Conservation (phyloP, 2,329 filamentous ascomycete species). For the Chrysoporthe cubensis region DNA sequence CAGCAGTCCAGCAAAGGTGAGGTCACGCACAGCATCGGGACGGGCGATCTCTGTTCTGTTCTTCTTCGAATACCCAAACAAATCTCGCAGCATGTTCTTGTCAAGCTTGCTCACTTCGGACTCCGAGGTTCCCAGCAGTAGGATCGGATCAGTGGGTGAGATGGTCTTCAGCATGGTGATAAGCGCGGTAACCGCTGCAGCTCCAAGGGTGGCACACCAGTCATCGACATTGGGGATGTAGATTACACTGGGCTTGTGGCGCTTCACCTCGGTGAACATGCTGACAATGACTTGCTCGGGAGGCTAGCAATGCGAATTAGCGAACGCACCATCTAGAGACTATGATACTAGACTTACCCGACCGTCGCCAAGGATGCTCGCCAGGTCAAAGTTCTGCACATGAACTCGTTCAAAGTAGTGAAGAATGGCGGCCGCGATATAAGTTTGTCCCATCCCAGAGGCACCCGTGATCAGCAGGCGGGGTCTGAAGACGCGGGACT, state of each 20-base stretch:
- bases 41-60: conserved; percentile 73
- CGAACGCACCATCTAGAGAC: conserved; percentile 4
- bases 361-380: conserved; percentile 83
- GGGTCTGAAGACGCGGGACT: conserved; percentile 84
- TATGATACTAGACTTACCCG: conserved; percentile 55
- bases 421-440: conserved; percentile 81
- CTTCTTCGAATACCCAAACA: conserved; percentile 84
- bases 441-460: conserved; percentile 91
- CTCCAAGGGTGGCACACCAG: conserved; percentile 72
- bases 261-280: conserved; percentile 87
- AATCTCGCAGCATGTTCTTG: conserved; percentile 67
- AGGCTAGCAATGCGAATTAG: conserved; percentile 50
- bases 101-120: conserved; percentile 65
- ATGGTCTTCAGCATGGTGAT: conserved; percentile 79
- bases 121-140: conserved; percentile 86
- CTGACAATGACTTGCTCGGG: conserved; percentile 88
- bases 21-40: conserved; percentile 63
- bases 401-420: conserved; percentile 93
- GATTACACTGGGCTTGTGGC: conserved; percentile 94
- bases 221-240: conserved; percentile 89
- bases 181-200: conserved; percentile 79
- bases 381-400: conserved; percentile 91
- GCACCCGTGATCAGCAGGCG: conserved; percentile 81
- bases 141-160: conserved; percentile 85
- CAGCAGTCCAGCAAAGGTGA: neutral